These are phyloP conservation scores for Piloderma croceum DNA, from an alignment of 768 basidiomycete genomes.

Conservation along the genomic window DNA sequence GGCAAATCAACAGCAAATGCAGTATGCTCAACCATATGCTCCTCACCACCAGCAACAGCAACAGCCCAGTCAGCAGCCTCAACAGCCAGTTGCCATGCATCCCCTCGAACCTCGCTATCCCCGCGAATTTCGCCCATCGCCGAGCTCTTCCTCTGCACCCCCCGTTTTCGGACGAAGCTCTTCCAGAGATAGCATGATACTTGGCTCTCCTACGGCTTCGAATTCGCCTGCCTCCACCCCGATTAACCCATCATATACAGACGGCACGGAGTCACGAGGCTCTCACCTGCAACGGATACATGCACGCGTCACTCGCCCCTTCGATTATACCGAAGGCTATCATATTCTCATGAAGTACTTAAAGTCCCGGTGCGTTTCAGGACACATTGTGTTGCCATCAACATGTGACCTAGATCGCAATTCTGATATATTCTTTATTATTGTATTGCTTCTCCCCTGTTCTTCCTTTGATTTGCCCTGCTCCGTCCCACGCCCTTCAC, in stretches of 20 bases:
- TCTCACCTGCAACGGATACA: constrained; percentile 53
- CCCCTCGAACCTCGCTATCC: constrained; percentile 51
- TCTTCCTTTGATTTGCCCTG: constrained; percentile 12
- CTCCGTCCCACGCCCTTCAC: background rate
- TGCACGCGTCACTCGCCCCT: constrained; percentile 68
- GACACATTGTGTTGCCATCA: constrained; percentile 24
- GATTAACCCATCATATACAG: too few species aligned
- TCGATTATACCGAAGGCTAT: constrained; percentile 95
- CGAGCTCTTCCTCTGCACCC: constrained; percentile 36
- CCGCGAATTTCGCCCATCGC: constrained; percentile 40
- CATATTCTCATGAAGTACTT: constrained; percentile 96
- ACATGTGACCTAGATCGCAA: constrained; percentile 40
- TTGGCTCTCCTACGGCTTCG: too few species aligned
- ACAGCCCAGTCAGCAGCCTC: constrained; percentile 22
- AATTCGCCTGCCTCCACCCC: too few species aligned
- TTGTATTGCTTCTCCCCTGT: constrained; percentile 17
- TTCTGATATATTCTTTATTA: constrained; percentile 35
- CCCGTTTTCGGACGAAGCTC: constrained; percentile 30
- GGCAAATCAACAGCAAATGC: too few species aligned
- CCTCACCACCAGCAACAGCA: constrained; percentile 31
- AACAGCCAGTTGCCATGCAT: constrained; percentile 32
- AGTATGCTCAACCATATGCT: too few species aligned
- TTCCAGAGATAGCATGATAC: constrained; percentile 8
- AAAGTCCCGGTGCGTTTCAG: constrained; percentile 62
- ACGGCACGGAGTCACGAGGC: too few species aligned